Base-by-base conservation (phyloP, 1,139 yeast species). In the Debaryomycetaceae sp. region DNA sequence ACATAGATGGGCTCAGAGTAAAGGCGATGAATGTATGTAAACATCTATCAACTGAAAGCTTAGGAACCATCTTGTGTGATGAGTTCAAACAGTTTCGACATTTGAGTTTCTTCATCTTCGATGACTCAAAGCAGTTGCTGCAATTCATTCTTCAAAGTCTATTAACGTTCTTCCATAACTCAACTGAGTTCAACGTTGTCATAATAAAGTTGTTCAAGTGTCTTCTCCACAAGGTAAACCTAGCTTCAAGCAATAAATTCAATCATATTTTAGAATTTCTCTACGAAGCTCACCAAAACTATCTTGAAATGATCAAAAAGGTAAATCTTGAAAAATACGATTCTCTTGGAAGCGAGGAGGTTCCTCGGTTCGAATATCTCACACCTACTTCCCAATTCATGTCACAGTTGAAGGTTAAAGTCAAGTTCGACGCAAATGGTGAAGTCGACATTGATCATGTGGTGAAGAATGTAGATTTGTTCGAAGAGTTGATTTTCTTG, bases 241-340 rank as follows among this genome's bases (percentile, higher is more conserved):
- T 52, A 6, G 40, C 45, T 7, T 41, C 38, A 27, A 49, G 45
- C 39, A 36, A 40, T 20, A 43, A 44, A 24, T 46, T 49, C 13
- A 13, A 39, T 20, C 36, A 20, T 6, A 40, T 49, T 6, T 40
- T 56, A 7, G 49, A 51, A 1, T 51, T 51, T 46, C 48, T 58
- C 35, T 49, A 38, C 42, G 50, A 48, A 17, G 44, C 51, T 5
- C 53, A 45, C 37, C 22, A 37, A 22, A 38, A 39, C 4, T 56
- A 56, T 42, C 36, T 27, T 6, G 42, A 36, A 22, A 44, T 49
- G 24, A 36, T 49, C 6, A 37, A 39, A 20, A 40, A 52, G 34
- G 42, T 40, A 23, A 49, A 52, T 24, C 42, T 45, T 6, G 48
- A 45, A 27, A 48, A 50, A 36, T 54, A 49, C 38, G 54, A 50